A percentile compares a stretch with the other conserved stretches of the same genome.
Evolutionary conservation across 2,329 filamentous ascomycete species (phyloP).

Genomic region (Colletotrichum destructivum): DNA sequence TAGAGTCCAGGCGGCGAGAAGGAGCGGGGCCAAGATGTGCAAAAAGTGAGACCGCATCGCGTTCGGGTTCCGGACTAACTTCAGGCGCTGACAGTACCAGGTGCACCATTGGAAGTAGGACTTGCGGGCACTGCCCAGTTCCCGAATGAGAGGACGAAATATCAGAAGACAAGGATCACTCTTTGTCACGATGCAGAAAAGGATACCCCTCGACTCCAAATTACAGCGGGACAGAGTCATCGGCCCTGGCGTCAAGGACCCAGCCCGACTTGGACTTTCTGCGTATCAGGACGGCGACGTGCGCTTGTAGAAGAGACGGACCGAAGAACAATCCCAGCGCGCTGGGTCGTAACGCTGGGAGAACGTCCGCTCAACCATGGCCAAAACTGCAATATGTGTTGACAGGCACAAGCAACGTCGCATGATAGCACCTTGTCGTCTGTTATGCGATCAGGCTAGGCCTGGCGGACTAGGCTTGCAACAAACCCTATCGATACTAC

Average conservation of each 20-base stretch:
- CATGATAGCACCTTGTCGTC: slow-evolving; percentile 26
- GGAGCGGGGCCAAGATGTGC: slow-evolving; percentile 30
- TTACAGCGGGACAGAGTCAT: background rate
- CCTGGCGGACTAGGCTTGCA: slow-evolving; percentile 11
- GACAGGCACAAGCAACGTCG: slow-evolving; percentile 6
- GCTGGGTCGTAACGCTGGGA: background rate
- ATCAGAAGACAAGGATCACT: background rate
- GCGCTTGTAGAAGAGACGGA: background rate
- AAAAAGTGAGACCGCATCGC: slow-evolving; percentile 17
- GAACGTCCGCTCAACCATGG: background rate
- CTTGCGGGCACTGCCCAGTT: slow-evolving; percentile 33
- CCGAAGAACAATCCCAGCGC: background rate
- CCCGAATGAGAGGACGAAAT: slow-evolving; percentile 25
- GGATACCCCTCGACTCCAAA: too few relatives aligned
- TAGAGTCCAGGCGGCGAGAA: slow-evolving; percentile 29
- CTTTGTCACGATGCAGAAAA: background rate
- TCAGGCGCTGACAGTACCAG: slow-evolving; percentile 20
- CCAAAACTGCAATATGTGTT: slow-evolving; percentile 8
- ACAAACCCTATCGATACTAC: slow-evolving; percentile 17
- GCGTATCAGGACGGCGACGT: background rate
- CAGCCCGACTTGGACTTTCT: too few relatives aligned
- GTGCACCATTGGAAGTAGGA: slow-evolving; percentile 33
- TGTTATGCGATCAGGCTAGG: slow-evolving; percentile 10
- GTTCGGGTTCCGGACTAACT: background rate
- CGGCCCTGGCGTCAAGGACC: background rate